Evolutionary conservation across 345 rosid species (phyloP).

Genomic region (Eucalyptus regnans): DNA sequence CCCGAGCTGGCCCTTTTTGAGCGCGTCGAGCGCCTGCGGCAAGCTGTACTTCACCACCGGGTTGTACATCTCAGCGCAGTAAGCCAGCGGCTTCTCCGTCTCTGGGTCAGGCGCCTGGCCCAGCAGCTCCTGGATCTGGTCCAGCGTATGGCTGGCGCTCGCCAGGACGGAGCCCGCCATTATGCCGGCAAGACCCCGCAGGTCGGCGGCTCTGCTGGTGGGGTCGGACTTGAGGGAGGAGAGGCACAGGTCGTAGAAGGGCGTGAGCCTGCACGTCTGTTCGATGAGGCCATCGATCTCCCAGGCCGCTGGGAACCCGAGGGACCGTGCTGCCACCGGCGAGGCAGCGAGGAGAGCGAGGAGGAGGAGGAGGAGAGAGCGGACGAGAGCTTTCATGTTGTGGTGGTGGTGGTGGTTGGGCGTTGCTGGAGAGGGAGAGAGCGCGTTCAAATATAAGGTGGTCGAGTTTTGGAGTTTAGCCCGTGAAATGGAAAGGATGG

Average conservation of each 20-base stretch:
- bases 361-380: background rate
- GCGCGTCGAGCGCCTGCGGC: slow-evolving; percentile 8
- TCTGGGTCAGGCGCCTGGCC: slow-evolving; percentile 5
- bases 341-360: background rate
- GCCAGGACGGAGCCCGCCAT: background rate
- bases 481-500: background rate
- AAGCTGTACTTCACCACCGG: slow-evolving; percentile 15
- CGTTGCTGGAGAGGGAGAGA: background rate
- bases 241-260: slow-evolving; percentile 10
- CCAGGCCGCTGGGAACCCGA: background rate
- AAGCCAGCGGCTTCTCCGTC: slow-evolving; percentile 6
- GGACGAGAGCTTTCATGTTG: background rate
- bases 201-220: background rate
- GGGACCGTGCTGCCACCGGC: background rate
- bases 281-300: background rate
- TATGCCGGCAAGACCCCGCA: background rate
- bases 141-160: slow-evolving; percentile 1
- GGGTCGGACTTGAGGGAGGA: slow-evolving; percentile 1
- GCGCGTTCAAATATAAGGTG: background rate
- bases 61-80: slow-evolving; percentile 17
- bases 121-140: slow-evolving; percentile 10
- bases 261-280: slow-evolving; percentile 9
- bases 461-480: background rate
- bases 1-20: slow-evolving; percentile 13
- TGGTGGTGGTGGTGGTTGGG: background rate